Evolutionary conservation across 2,329 filamentous ascomycete genomes (phyloP).

Genomic region (Calonectria crousiana): DNA sequence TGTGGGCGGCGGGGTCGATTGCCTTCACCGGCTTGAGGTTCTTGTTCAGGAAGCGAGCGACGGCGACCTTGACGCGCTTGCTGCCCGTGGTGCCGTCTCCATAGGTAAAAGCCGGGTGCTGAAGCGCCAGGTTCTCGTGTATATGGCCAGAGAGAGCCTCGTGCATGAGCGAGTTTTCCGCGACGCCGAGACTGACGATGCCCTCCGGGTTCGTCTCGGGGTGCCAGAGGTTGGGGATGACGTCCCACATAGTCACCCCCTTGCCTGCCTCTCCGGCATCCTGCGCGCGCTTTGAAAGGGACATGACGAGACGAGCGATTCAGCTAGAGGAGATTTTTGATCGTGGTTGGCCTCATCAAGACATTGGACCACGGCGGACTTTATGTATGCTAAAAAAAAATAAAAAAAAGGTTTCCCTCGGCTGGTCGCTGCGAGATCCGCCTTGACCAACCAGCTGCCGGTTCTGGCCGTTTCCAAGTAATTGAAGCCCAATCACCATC

Average conservation of each 20-base stretch:
- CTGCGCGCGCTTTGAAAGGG: slow-evolving; percentile 47
- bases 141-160: slow-evolving; percentile 55
- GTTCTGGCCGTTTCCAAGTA: neutral
- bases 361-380: neutral
- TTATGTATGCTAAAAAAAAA: neutral
- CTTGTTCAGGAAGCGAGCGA: slow-evolving; percentile 52
- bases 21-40: slow-evolving; percentile 45
- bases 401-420: slow-evolving; percentile 5
- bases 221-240: slow-evolving; percentile 59
- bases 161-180: slow-evolving; percentile 67
- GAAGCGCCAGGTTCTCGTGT: slow-evolving; percentile 52
- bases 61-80: slow-evolving; percentile 45
- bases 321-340: neutral
- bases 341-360: neutral
- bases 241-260: slow-evolving; percentile 53
- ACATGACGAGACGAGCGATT: slow-evolving; percentile 23
- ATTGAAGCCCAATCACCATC: slow-evolving; percentile 6
- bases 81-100: slow-evolving; percentile 56
- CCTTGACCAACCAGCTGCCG: slow-evolving; percentile 3
- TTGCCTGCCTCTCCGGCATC: slow-evolving; percentile 44
- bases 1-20: slow-evolving; percentile 47
- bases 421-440: slow-evolving; percentile 26
- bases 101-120: slow-evolving; percentile 53
- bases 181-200: slow-evolving; percentile 63
- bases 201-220: slow-evolving; percentile 55